Evolutionary conservation across 495 filamentous ascomycete species (phyloP).

Genomic region (Articulospora tetracladia): DNA sequence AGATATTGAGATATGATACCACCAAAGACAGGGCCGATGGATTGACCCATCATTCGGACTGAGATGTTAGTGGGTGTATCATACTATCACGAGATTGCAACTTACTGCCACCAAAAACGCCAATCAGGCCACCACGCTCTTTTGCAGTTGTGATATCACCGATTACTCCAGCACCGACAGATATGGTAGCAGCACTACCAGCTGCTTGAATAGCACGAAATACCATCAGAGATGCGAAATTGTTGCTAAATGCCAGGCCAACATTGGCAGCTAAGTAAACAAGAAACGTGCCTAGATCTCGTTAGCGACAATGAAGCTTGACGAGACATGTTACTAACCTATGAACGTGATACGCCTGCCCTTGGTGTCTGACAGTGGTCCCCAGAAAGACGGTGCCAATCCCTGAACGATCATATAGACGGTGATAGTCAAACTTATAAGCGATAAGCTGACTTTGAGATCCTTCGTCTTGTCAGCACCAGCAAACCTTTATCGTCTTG

Average conservation of each 20-base stretch:
- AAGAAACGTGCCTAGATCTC: slow-evolving; percentile 38
- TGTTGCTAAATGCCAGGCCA: slow-evolving; percentile 53
- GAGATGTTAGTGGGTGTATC: not conserved
- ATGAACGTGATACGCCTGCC: slow-evolving; percentile 58
- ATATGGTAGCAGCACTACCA: slow-evolving; percentile 52
- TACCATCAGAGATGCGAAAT: slow-evolving; percentile 53
- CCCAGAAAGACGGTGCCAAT: slow-evolving; percentile 31
- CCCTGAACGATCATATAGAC: slow-evolving; percentile 31
- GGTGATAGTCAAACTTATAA: slow-evolving; percentile 37
- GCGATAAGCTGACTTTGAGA: slow-evolving; percentile 26
- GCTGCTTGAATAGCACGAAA: slow-evolving; percentile 58
- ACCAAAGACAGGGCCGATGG: slow-evolving; percentile 46
- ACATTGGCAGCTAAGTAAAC: slow-evolving; percentile 59
- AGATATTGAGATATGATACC: slow-evolving; percentile 45
- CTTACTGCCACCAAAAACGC: slow-evolving; percentile 45
- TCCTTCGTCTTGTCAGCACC: slow-evolving; percentile 24
- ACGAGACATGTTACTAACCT: slow-evolving; percentile 1
- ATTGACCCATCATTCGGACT: slow-evolving; percentile 18
- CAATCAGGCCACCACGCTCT: slow-evolving; percentile 52
- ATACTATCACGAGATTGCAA: slow-evolving; percentile 26
- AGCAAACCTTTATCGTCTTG: not conserved
- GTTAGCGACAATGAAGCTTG: not conserved
- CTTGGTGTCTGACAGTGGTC: slow-evolving; percentile 52
- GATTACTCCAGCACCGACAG: slow-evolving; percentile 53
- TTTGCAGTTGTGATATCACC: slow-evolving; percentile 50